Conservation (phyloP, 2,329 filamentous ascomycete genomes). For the Fusarium fracticaudum region DNA sequence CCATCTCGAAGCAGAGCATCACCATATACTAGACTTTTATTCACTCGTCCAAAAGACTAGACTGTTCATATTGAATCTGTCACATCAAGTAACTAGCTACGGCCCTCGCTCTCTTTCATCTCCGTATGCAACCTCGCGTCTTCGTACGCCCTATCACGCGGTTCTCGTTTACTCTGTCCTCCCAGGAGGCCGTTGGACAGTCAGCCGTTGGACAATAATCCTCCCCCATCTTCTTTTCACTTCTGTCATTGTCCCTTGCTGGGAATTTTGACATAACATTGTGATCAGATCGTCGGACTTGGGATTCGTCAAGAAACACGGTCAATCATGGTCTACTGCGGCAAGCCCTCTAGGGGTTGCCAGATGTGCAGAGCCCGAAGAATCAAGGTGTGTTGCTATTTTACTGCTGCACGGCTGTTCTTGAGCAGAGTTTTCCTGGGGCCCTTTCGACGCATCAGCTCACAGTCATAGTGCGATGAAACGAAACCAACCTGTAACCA, state of each 20-base stretch:
- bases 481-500: conserved; percentile 72
- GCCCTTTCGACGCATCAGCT: conserved; percentile 3
- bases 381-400: conserved; percentile 69
- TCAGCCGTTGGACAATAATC: conserved; percentile 14
- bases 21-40: background rate
- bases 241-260: conserved; percentile 3
- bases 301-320: background rate
- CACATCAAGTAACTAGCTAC: conserved; percentile 19
- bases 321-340: conserved; percentile 69
- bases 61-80: conserved; percentile 8
- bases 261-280: background rate
- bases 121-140: conserved; percentile 42
- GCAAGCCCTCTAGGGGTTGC: conserved; percentile 74
- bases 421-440: background rate
- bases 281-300: background rate
- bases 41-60: conserved; percentile 1
- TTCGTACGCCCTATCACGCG: conserved; percentile 38
- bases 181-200: conserved; percentile 34
- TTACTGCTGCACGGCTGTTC: background rate
- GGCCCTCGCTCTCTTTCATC: conserved; percentile 20
- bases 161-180: conserved; percentile 36
- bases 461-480: conserved; percentile 68
- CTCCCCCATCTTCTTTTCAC: conserved; percentile 1
- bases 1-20: conserved; percentile 1
- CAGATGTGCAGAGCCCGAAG: conserved; percentile 78